Conservation (phyloP, 495 filamentous ascomycete species). For the Podospora anserina region DNA sequence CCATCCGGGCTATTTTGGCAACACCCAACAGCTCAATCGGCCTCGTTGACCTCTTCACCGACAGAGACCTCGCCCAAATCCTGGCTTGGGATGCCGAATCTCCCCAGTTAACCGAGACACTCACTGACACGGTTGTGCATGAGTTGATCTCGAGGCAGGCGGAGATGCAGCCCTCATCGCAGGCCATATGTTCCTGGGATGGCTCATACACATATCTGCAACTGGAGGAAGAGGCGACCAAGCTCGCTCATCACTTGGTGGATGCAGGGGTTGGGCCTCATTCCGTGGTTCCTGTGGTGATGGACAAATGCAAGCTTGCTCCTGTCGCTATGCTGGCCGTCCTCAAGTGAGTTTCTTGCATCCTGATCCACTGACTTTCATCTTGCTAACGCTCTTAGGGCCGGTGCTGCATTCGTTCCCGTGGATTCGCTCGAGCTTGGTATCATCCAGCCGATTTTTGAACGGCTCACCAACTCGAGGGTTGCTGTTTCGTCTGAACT, state of each 20-base stretch:
- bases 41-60: slow-evolving; percentile 43
- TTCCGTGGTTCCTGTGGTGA: slow-evolving; percentile 44
- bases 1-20: slow-evolving; percentile 41
- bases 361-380: not conserved
- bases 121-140: slow-evolving; percentile 33
- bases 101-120: slow-evolving; percentile 17
- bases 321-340: slow-evolving; percentile 48
- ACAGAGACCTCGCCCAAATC: slow-evolving; percentile 44
- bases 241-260: slow-evolving; percentile 41
- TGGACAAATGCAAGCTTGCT: slow-evolving; percentile 45
- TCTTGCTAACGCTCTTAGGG: slow-evolving; percentile 24
- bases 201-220: slow-evolving; percentile 42
- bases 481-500: slow-evolving; percentile 41
- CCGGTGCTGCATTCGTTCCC: slow-evolving; percentile 45
- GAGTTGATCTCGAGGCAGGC: slow-evolving; percentile 38
- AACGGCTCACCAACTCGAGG: slow-evolving; percentile 35
- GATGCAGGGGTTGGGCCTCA: slow-evolving; percentile 43
- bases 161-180: slow-evolving; percentile 33
- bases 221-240: slow-evolving; percentile 38
- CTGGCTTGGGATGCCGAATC: slow-evolving; percentile 38
- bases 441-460: slow-evolving; percentile 42
- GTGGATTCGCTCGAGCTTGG: slow-evolving; percentile 40
- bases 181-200: slow-evolving; percentile 47
- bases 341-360: slow-evolving; percentile 37
- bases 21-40: slow-evolving; percentile 35